These are phyloP conservation scores for Alternaria longipes DNA, from an alignment of 2,329 filamentous ascomycete genomes.

Conservation along the genomic window DNA sequence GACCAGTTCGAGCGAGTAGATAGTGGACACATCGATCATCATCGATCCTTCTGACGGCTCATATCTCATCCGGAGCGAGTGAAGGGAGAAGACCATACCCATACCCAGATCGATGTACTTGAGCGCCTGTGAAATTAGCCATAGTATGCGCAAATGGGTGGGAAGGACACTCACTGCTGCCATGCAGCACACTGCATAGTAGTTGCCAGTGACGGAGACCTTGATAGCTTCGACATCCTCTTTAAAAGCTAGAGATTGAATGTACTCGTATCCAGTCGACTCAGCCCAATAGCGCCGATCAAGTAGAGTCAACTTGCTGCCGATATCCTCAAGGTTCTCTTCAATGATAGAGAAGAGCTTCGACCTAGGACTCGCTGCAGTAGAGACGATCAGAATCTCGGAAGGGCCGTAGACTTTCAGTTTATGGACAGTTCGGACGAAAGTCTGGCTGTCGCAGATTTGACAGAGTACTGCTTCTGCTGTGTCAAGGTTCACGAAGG, in stretches of 20 bases:
- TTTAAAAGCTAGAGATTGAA: constrained; percentile 79
- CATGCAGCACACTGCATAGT: constrained; percentile 84
- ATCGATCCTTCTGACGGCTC: constrained; percentile 90
- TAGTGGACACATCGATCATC: constrained; percentile 93
- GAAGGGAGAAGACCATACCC: constrained; percentile 73
- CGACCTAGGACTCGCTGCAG: constrained; percentile 74
- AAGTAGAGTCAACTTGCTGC: constrained; percentile 66
- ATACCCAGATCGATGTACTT: constrained; percentile 80
- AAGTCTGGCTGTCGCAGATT: constrained; percentile 92
- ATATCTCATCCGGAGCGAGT: constrained; percentile 86
- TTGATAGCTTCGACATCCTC: constrained; percentile 85
- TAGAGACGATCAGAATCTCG: constrained; percentile 79
- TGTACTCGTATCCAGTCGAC: constrained; percentile 76
- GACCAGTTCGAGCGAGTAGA: constrained; percentile 86
- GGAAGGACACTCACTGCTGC: constrained; percentile 74
- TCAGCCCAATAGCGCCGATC: constrained; percentile 89
- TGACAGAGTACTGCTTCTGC: constrained; percentile 87
- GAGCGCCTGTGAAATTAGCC: constrained; percentile 66
- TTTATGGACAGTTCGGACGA: constrained; percentile 87
- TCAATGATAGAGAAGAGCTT: constrained; percentile 78
- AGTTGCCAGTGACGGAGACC: constrained; percentile 81
- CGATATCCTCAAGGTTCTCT: constrained; percentile 72
- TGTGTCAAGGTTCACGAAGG: constrained; percentile 86
- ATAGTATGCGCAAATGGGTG: constrained; percentile 4
- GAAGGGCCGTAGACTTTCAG: constrained; percentile 81